Conservation (phyloP, 148 eudicot genomes). For the Camellia sinensis region DNA sequence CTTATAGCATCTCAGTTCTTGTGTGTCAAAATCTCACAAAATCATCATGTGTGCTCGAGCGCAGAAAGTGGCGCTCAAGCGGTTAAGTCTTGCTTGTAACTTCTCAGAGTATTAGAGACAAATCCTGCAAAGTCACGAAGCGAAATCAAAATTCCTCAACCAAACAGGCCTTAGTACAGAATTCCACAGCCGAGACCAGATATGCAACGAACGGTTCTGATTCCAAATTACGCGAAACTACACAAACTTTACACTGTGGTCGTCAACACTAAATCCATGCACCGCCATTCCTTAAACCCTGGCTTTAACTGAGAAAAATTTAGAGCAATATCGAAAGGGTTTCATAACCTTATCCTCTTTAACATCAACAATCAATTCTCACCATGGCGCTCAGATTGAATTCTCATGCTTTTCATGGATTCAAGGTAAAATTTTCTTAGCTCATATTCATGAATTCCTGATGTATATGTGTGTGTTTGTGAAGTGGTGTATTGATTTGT, state of each 20-base stretch:
- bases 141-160: too few relatives aligned
- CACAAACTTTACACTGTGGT: background rate
- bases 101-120: too few relatives aligned
- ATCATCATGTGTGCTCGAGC: too few relatives aligned
- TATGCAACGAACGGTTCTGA: background rate
- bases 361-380: background rate
- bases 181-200: too few relatives aligned
- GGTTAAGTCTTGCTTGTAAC: too few relatives aligned
- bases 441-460: background rate
- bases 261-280: background rate
- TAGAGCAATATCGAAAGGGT: background rate
- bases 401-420: conserved; percentile 5
- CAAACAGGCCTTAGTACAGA: too few relatives aligned
- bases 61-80: too few relatives aligned
- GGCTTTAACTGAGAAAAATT: background rate
- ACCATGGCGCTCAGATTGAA: conserved; percentile 12
- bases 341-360: background rate
- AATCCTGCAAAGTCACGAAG: too few relatives aligned
- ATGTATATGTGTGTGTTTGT: background rate
- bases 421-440: background rate
- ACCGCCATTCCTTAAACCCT: background rate
- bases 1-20: too few relatives aligned
- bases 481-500: background rate
- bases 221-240: background rate
- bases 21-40: too few relatives aligned